Evolutionary conservation across 768 basidiomycete species (phyloP).

Genomic region (Calocera viscosa): DNA sequence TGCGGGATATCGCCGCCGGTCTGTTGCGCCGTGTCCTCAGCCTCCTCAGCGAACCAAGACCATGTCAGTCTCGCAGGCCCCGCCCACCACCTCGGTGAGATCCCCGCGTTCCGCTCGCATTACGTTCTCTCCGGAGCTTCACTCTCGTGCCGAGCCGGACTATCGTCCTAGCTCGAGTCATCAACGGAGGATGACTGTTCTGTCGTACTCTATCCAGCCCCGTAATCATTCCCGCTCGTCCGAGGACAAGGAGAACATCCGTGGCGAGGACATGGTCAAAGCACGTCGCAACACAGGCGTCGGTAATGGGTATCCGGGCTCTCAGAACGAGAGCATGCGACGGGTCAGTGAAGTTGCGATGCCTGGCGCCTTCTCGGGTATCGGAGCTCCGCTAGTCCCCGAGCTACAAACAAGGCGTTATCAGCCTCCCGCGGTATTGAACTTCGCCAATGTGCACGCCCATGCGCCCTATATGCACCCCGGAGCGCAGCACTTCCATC

Average conservation of each 20-base stretch:
- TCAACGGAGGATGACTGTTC: background rate
- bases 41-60: background rate
- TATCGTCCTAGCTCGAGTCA: constrained; percentile 4
- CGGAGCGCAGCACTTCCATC: constrained; percentile 2
- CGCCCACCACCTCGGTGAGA: background rate
- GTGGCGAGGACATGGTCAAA: background rate
- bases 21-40: background rate
- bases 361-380: background rate
- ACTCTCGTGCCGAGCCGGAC: background rate
- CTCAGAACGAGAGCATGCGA: background rate
- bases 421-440: background rate
- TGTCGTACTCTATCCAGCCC: background rate
- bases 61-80: background rate
- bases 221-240: background rate
- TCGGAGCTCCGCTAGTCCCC: background rate
- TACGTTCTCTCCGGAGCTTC: background rate
- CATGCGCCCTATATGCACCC: background rate
- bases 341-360: background rate
- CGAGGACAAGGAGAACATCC: background rate
- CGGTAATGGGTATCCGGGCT: background rate
- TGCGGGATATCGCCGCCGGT: background rate
- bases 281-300: background rate
- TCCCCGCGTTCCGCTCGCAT: background rate
- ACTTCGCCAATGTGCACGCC: background rate
- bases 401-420: background rate